Percentiles rank a stretch among this genome's conserved stretches.
Conservation (phyloP, 192 early-diverging fungal species). For the Chytriomyces sp. region DNA sequence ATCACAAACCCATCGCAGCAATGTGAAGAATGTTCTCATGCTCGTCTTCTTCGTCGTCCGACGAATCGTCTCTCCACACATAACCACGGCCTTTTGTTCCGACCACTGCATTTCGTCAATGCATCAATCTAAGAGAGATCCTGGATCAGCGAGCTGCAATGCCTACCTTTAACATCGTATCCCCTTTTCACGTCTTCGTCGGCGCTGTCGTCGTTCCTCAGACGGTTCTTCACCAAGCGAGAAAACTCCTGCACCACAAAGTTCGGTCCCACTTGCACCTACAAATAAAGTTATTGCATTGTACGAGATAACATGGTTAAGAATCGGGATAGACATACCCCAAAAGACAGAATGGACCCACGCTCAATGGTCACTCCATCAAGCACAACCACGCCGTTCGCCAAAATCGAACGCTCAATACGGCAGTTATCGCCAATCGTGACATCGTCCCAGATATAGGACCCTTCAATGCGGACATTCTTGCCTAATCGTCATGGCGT, state of each 20-base stretch:
- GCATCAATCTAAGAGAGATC: too few relatives aligned
- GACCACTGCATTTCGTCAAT: too few relatives aligned
- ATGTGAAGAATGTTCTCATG: constrained; percentile 51
- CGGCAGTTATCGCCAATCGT: constrained; percentile 68
- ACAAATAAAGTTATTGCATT: not conserved
- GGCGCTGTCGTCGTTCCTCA: constrained; percentile 31
- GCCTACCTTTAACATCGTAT: not conserved
- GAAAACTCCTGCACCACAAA: constrained; percentile 67
- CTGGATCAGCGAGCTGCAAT: too few relatives aligned
- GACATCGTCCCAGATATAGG: constrained; percentile 84
- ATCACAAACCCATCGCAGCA: too few relatives aligned
- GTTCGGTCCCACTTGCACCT: constrained; percentile 75
- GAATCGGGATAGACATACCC: constrained; percentile 44
- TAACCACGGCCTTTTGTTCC: constrained; percentile 66
- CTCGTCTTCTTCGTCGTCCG: constrained; percentile 58
- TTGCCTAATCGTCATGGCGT: constrained; percentile 46
- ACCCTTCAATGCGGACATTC: constrained; percentile 75
- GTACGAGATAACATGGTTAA: constrained; percentile 50
- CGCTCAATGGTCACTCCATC: constrained; percentile 67
- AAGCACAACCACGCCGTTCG: constrained; percentile 65
- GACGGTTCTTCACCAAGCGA: constrained; percentile 57
- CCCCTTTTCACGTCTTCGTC: not conserved
- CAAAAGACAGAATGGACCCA: constrained; percentile 64
- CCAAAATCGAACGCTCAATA: constrained; percentile 76
- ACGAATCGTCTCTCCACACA: constrained; percentile 42